These are phyloP conservation scores for Leccinum fallax DNA, from an alignment of 1,284 basidiomycete genomes.

Conservation along the genomic window DNA sequence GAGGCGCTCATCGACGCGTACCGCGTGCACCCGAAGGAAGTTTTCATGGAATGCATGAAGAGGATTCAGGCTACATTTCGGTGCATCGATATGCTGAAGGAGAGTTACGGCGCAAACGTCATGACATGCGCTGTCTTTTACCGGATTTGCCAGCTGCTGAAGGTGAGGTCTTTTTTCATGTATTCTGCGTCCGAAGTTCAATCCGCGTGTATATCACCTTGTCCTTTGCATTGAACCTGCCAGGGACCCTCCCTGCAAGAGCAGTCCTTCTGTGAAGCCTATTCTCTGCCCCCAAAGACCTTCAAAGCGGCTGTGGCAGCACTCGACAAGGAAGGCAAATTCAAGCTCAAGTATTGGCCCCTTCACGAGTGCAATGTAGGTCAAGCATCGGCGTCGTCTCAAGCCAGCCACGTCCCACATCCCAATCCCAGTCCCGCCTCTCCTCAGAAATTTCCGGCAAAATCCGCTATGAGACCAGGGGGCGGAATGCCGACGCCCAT, in stretches of 20 bases:
- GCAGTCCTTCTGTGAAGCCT: conserved; percentile 15
- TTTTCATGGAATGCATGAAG: conserved; percentile 30
- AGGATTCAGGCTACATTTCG: conserved; percentile 24
- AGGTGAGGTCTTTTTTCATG: conserved; percentile 18
- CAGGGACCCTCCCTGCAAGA: conserved; percentile 28
- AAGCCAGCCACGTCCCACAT: background rate
- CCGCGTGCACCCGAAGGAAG: conserved; percentile 9
- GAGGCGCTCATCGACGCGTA: conserved; percentile 19
- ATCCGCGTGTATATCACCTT: no score
- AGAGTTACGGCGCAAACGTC: conserved; percentile 18
- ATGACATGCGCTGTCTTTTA: conserved; percentile 28
- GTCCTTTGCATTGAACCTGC: background rate
- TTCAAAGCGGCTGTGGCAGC: conserved; percentile 20
- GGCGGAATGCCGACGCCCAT: background rate
- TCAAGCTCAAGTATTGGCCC: no score
- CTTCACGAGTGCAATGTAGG: no score
- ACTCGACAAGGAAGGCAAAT: conserved; percentile 30
- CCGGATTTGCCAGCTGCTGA: conserved; percentile 35
- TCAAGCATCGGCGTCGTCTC: background rate
- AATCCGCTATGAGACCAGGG: conserved; percentile 11
- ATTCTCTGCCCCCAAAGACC: conserved; percentile 17
- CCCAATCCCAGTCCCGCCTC: conserved; percentile 5
- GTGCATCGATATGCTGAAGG: conserved; percentile 15
- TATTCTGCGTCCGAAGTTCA: background rate
- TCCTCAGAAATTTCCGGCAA: conserved; percentile 22